Evolutionary conservation across 2,329 filamentous ascomycete genomes (phyloP), one percentile per base, ranked within the genome.

Genomic region (Phialocephala sp.): DNA sequence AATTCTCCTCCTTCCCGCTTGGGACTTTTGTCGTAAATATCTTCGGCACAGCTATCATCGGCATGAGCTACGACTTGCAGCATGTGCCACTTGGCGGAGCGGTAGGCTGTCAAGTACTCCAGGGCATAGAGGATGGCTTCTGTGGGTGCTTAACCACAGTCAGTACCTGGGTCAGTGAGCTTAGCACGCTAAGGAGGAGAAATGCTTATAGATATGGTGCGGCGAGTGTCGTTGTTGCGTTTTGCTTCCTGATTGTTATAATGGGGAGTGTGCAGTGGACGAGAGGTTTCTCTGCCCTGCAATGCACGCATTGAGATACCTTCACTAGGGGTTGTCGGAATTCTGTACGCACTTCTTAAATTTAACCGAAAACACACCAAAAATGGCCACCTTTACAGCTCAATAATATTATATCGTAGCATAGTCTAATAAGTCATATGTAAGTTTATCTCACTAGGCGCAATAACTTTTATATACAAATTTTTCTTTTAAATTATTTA

Each of bases 11-110:
- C 0, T 97, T 97, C 71, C 94, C 94, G 0, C 77, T 97, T 0
- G 94, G 94, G 2, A 98, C 94, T 0, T 97, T 97, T 72, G 79
- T 81, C 0, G 92, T 91, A 35, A 98, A 98, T 73, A 82, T 96
- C 4, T 76, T 90, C 15, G 94, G 94, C 4, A 93, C 92, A 0
- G 84, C 84, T 0, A 78, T 97, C 18, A 77, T 96, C 59, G 93
- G 87, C 15, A 89, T 93, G 84, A 85, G 88, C 36, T 97, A 87
- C 81, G 91, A 96, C 74, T 79, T 97, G 59, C 91, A 93, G 69
- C 93, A 92, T 73, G 84, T 83, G 0, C 84, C 83, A 0, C 69
- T 83, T 1, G 81, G 81, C 4, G 84, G 85, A 0, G 75, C 85
- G 1, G 73, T 88, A 0, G 88, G 87, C 0, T 94, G 90, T 67